Percentiles rank a stretch among this genome's conserved stretches.
Evolutionary conservation across 139 green algal genomes (phyloP).

Genomic region (Chara braunii): DNA sequence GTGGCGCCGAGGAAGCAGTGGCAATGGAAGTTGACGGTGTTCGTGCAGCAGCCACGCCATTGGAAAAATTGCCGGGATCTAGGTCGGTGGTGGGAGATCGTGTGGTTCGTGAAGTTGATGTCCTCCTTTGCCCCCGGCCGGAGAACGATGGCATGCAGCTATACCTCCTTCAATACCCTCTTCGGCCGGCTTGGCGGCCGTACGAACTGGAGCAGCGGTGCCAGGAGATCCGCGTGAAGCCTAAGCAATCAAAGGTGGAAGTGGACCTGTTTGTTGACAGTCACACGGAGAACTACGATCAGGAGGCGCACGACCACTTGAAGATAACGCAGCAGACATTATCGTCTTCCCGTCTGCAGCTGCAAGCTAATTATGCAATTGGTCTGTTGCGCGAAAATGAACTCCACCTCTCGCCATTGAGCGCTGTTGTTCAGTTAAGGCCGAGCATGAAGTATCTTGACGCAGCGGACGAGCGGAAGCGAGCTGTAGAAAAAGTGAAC

Average conservation of each 20-base stretch:
- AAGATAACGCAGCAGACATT: slow-evolving; percentile 46
- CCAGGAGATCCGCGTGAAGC: slow-evolving; percentile 56
- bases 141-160: slow-evolving; percentile 47
- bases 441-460: slow-evolving; percentile 64
- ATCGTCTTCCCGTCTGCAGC: slow-evolving; percentile 45
- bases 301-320: slow-evolving; percentile 18
- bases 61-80: neutral
- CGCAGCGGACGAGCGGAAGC: slow-evolving; percentile 19
- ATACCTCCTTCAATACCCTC: slow-evolving; percentile 69
- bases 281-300: slow-evolving; percentile 52
- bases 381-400: slow-evolving; percentile 54
- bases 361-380: slow-evolving; percentile 46
- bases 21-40: neutral
- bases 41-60: neutral
- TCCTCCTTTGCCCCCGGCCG: slow-evolving; percentile 16
- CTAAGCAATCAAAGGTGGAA: slow-evolving; percentile 52
- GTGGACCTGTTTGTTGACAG: slow-evolving; percentile 53
- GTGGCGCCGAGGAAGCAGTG: neutral
- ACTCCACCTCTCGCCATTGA: slow-evolving; percentile 67
- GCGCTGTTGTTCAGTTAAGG: slow-evolving; percentile 70
- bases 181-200: slow-evolving; percentile 63
- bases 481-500: slow-evolving; percentile 21
- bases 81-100: neutral
- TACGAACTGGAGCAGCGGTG: slow-evolving; percentile 54
- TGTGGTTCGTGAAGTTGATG: slow-evolving; percentile 18